Evolutionary conservation across 169 alveolate genomes (phyloP).

Genomic region (Plasmodium chabaudi): DNA sequence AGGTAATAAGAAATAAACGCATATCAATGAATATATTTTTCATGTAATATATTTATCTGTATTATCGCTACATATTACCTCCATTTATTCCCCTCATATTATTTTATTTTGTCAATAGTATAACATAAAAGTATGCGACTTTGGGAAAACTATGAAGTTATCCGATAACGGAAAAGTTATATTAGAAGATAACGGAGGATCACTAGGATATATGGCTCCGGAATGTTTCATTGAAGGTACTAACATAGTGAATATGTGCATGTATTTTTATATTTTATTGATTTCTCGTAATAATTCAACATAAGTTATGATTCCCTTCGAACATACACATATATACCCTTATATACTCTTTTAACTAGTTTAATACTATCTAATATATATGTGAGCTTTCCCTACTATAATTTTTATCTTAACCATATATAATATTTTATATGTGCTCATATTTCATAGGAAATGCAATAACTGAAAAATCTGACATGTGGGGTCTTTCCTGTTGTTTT

Average conservation of each 20-base stretch:
- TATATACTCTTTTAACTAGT: not conserved
- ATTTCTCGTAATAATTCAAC: too few relatives aligned
- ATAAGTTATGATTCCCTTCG: not conserved
- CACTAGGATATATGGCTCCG: conserved; percentile 91
- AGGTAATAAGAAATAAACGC: conserved; percentile 38
- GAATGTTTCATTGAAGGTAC: conserved; percentile 85
- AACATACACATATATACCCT: not conserved
- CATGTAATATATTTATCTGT: not conserved
- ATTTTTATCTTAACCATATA: not conserved
- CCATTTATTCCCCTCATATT: not conserved
- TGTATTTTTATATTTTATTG: not conserved
- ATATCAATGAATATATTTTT: too few relatives aligned
- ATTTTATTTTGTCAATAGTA: conserved; percentile 34
- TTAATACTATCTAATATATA: not conserved
- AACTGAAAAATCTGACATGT: conserved; percentile 85
- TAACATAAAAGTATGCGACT: conserved; percentile 86
- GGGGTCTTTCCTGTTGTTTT: conserved; percentile 89
- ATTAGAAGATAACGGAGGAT: conserved; percentile 89
- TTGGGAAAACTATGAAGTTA: conserved; percentile 86
- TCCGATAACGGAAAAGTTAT: conserved; percentile 77
- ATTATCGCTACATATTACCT: not conserved
- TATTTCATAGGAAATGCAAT: conserved; percentile 53
- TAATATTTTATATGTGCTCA: not conserved
- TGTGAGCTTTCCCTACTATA: not conserved
- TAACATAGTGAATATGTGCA: not conserved